Evolutionary conservation across 1,284 basidiomycete species (phyloP), one percentile per base, ranked within the genome.

Genomic region (Ustilago nuda): DNA sequence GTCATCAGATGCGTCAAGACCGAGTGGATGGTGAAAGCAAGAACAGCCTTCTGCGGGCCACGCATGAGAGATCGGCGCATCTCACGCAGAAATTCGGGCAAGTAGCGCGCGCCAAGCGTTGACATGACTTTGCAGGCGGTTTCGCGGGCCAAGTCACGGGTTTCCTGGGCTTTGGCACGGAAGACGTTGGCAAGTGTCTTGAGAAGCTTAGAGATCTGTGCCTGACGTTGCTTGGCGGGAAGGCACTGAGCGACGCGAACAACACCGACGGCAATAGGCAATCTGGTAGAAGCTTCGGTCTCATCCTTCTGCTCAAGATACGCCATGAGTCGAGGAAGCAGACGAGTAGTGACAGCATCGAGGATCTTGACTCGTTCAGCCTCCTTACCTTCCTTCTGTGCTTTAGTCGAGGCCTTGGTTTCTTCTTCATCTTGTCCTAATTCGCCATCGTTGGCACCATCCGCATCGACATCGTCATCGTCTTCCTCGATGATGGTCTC

Each of bases 31-130:
- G 92, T 92, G 72, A 92, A 94, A 0, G 95, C 94, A 35, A 98
- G 89, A 13, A 98, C 91, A 81, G 99, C 95, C 0, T 97, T 90
- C 76, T 99, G 97, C 0, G 97, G 95, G 4, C 97, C 97, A 11
- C 95, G 93, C 58, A 91, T 85, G 17, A 99, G 90, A 0, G 94
- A 93, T 1, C 89, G 90, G 19, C 93, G 90, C 56, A 98, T 88
- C 85, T 98, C 95, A 33, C 90, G 90, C 55, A 98, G 87, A 32
- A 94, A 88, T 27, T 90, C 86, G 0, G 91, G 89, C 4, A 99
- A 90, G 84, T 93, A 94, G 1, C 88, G 85, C 0, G 92, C 90
- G 0, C 94, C 95, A 6, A 97, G 87, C 32, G 89, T 89, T 35
- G 92, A 88, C 3, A 91, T 91, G 59, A 99, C 94, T 66, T 92